Evolutionary conservation across 768 basidiomycete species (phyloP).

Genomic region (Kwoniella europaea): DNA sequence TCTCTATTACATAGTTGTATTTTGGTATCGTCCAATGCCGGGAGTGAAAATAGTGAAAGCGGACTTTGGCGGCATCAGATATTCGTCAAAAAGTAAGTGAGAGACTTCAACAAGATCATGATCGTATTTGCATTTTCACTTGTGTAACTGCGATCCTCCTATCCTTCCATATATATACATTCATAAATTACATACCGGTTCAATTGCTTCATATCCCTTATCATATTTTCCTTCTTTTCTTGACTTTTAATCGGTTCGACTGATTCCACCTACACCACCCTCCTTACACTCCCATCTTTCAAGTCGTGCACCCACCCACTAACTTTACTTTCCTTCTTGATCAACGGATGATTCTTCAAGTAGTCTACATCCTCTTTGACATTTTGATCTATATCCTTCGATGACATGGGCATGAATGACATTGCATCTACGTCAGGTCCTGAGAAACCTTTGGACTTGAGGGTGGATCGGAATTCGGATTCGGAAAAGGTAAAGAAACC

Average conservation of each 20-base stretch:
- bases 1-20: neutral
- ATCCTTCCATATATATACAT: too few relatives aligned
- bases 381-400: constrained; percentile 16
- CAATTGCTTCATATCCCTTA: too few relatives aligned
- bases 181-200: too few relatives aligned
- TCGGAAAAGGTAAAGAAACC: constrained; percentile 18
- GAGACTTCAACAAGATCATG: too few relatives aligned
- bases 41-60: too few relatives aligned
- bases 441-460: constrained; percentile 4
- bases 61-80: too few relatives aligned
- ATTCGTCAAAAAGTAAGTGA: too few relatives aligned
- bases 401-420: constrained; percentile 20
- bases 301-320: constrained; percentile 19
- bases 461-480: constrained; percentile 4
- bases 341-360: constrained; percentile 12
- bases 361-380: constrained; percentile 14
- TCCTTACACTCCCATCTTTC: constrained; percentile 18
- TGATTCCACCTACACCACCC: constrained; percentile 7
- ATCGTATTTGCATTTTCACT: too few relatives aligned
- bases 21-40: too few relatives aligned
- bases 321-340: constrained; percentile 1
- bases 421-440: constrained; percentile 10
- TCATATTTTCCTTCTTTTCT: neutral
- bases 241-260: neutral
- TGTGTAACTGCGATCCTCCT: too few relatives aligned